phyloP scores from a whole-genome alignment of 768 basidiomycete species.

The Agaricus subrufescens region DNA sequence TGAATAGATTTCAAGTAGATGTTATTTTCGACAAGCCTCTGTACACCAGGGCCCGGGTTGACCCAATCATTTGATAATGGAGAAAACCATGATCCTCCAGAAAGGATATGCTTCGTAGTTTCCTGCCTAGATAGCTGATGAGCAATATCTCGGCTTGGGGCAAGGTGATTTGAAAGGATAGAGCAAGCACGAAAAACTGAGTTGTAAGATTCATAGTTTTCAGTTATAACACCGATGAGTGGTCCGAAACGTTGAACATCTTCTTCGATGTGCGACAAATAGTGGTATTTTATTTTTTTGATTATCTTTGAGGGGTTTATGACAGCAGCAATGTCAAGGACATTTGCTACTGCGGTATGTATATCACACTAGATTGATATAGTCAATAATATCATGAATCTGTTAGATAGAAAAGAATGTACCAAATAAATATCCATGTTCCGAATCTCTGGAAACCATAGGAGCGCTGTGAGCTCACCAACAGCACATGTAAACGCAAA shows the following conservation, averaged over 20 bases:
- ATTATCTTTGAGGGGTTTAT: constrained; percentile 29
- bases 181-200: constrained; percentile 35
- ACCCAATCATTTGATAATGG: constrained; percentile 15
- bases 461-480: constrained; percentile 27
- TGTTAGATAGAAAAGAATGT: neutral
- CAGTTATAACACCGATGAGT: constrained; percentile 26
- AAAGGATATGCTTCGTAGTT: constrained; percentile 23
- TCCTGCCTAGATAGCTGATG: constrained; percentile 24
- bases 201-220: constrained; percentile 37
- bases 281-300: constrained; percentile 14
- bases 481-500: constrained; percentile 26
- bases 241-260: constrained; percentile 32
- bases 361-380: constrained; percentile 20
- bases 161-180: constrained; percentile 35
- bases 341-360: constrained; percentile 25
- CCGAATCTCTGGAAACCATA: constrained; percentile 38
- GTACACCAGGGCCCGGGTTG: constrained; percentile 10
- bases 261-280: constrained; percentile 26
- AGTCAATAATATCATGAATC: neutral
- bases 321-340: constrained; percentile 28
- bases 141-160: constrained; percentile 39
- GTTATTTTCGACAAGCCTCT: constrained; percentile 10
- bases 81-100: constrained; percentile 18
- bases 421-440: constrained; percentile 29
- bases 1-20: too few relatives aligned